Conservation (phyloP, 1,284 basidiomycete species). For the Tylopilus orsonianus region DNA sequence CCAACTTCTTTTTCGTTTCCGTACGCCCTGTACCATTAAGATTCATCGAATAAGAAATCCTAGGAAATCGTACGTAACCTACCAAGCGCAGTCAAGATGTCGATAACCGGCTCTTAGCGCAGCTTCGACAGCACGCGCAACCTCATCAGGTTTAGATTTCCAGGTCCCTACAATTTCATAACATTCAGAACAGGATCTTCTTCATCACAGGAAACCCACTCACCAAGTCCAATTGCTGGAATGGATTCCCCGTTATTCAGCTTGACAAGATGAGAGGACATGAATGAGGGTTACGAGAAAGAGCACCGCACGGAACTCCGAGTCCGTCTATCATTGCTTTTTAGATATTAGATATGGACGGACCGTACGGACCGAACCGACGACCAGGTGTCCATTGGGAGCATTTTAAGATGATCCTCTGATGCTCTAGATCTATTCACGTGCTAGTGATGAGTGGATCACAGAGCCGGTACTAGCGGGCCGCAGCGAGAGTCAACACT, state of each 20-base stretch:
- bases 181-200: neutral
- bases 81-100: constrained; percentile 81
- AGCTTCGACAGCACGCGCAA: constrained; percentile 64
- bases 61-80: constrained; percentile 22
- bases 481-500: neutral
- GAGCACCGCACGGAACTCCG: constrained; percentile 2
- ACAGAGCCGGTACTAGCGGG: neutral
- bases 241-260: constrained; percentile 70
- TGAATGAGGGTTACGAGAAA: constrained; percentile 14
- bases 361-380: constrained; percentile 22
- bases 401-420: neutral
- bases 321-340: neutral
- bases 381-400: constrained; percentile 4
- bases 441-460: neutral
- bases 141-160: constrained; percentile 75
- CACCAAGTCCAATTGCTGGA: constrained; percentile 73
- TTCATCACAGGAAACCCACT: constrained; percentile 5
- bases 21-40: constrained; percentile 48
- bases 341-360: constrained; percentile 6
- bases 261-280: constrained; percentile 53
- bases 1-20: constrained; percentile 86
- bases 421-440: neutral
- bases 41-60: constrained; percentile 26
- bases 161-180: constrained; percentile 62
- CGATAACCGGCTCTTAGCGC: constrained; percentile 78